Base-by-base conservation (phyloP, 2,329 filamentous ascomycete genomes). In the Juglanconis sp. region DNA sequence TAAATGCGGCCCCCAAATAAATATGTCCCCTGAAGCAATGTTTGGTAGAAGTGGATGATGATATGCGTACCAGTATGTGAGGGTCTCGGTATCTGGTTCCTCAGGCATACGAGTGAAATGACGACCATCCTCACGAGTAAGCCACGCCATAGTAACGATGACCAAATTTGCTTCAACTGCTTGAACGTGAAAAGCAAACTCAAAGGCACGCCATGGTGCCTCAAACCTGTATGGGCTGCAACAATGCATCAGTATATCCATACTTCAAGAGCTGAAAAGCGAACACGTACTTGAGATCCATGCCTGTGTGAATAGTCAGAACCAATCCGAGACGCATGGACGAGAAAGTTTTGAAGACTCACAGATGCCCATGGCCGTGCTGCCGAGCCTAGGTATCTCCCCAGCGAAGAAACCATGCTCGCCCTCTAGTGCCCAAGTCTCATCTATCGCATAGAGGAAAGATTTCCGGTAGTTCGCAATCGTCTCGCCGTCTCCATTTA, bases 141-240 rank as follows among this genome's bases (percentile, higher is more conserved):
- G 72, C 87, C 86, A 94, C 0, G 91, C 89, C 90, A 93, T 93
- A 6, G 83, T 85, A 0, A 94, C 66, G 34, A 92, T 83, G 2
- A 91, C 85, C 0, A 93, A 64, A 13, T 86, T 84, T 0, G 87
- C 82, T 0, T 79, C 68, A 0, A 74, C 73, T 1, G 84, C 73
- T 0, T 91, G 69, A 5, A 87, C 75, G 46, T 90, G 85, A 24
- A 76, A 81, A 0, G 79, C 81, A 62, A 82, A 82, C 57, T 82
- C 80, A 63, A 77, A 82, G 0, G 72, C 74, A 36, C 72, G 68
- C 78, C 79, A 83, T 0, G 78, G 77, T 0, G 79, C 74, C 61
- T 82, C 77, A 55, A 82, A 81, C 53, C 73, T 79, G 63, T 81
- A 82, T 0, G 80, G 80, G 52, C 89, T 0, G 87, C 86, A 48